Evolutionary conservation across 2,329 filamentous ascomycete genomes (phyloP).

Genomic region (Phaeosphaeriaceae sp.): DNA sequence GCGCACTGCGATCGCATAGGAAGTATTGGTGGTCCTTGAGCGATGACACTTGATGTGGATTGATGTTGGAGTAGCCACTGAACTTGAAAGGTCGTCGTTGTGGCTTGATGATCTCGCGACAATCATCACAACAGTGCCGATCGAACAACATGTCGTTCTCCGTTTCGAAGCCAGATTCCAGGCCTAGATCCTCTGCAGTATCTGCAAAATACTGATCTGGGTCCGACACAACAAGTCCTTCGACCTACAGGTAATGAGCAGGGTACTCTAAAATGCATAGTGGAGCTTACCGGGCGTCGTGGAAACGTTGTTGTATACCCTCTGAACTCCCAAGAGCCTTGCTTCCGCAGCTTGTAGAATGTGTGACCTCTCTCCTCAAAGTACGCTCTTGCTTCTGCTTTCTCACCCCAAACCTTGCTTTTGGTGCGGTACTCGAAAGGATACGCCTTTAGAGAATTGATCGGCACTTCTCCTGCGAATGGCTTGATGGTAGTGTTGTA

Average conservation of each 20-base stretch:
- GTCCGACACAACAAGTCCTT: background rate
- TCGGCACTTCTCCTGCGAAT: background rate
- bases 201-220: background rate
- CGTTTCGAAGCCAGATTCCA: background rate
- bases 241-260: background rate
- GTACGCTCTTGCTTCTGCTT: background rate
- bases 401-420: background rate
- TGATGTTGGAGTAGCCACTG: background rate
- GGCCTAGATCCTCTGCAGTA: background rate
- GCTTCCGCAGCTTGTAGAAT: background rate
- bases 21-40: constrained; percentile 1
- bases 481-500: background rate
- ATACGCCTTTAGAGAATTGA: background rate
- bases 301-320: background rate
- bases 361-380: background rate
- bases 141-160: background rate
- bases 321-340: background rate
- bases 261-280: background rate
- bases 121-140: background rate
- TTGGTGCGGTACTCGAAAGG: background rate
- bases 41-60: background rate
- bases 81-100: background rate
- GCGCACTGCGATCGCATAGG: background rate
- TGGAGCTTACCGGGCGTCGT: background rate
- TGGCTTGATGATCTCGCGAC: background rate